Evolutionary conservation across 805 yeast species (phyloP).

Genomic region (Kodamaea nitidulidarum): DNA sequence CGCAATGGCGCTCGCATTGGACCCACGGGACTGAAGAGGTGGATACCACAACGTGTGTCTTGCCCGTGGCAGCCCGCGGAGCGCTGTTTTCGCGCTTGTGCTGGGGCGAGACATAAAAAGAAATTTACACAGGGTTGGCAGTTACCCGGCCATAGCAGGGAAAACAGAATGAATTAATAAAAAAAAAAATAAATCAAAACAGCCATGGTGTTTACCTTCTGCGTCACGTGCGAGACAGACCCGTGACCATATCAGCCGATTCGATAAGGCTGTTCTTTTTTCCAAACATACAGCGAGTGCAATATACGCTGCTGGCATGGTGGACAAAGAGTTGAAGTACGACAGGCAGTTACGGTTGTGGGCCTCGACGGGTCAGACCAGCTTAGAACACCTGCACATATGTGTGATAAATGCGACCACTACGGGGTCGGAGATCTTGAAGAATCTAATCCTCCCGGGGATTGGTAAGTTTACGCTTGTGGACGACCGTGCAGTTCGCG

Average conservation of each 20-base stretch:
- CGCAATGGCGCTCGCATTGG: no score
- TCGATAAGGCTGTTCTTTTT: not conserved
- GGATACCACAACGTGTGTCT: no score
- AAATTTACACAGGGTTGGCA: not conserved
- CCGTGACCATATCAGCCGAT: not conserved
- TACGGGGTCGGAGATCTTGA: slow-evolving; percentile 63
- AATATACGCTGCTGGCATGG: slow-evolving; percentile 16
- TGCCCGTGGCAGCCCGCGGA: no score
- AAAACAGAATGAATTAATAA: no score
- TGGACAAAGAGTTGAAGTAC: slow-evolving; percentile 51
- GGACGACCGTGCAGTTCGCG: slow-evolving; percentile 40
- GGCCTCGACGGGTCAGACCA: slow-evolving; percentile 72
- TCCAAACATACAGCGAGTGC: not conserved
- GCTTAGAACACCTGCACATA: slow-evolving; percentile 53
- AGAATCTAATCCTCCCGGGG: slow-evolving; percentile 75
- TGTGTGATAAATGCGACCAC: slow-evolving; percentile 57
- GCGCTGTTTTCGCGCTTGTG: no score
- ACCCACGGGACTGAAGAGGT: no score
- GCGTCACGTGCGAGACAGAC: not conserved
- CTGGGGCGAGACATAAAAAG: no score
- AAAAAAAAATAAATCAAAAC: no score
- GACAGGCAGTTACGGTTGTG: slow-evolving; percentile 88
- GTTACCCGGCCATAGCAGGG: slow-evolving; percentile 1
- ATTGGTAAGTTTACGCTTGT: slow-evolving; percentile 62
- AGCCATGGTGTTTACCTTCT: no score